phyloP scores from a whole-genome alignment of 1,284 basidiomycete genomes.

The Cystobasidium sp. region DNA sequence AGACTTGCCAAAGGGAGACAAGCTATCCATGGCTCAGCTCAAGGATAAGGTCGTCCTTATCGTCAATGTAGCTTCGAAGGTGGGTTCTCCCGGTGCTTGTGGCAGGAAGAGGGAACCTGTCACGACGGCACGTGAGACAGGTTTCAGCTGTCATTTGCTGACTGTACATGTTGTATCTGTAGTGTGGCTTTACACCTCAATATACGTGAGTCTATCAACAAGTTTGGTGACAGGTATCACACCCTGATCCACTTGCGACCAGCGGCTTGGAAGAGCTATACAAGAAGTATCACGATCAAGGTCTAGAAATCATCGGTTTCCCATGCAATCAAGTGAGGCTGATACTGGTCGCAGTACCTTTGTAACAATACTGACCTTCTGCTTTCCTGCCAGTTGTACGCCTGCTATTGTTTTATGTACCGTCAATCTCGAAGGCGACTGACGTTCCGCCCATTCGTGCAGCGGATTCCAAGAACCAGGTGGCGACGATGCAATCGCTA shows the following conservation, averaged over 20 bases:
- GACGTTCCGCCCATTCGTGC: not conserved
- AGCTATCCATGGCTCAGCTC: constrained; percentile 50
- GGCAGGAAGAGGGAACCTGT: not conserved
- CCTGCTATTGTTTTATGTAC: constrained; percentile 23
- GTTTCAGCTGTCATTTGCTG: not conserved
- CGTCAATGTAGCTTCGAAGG: constrained; percentile 63
- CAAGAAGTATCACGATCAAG: constrained; percentile 60
- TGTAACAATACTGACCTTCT: not conserved
- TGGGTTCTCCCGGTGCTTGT: constrained; percentile 49
- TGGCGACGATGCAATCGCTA: constrained; percentile 33
- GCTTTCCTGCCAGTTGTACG: constrained; percentile 16
- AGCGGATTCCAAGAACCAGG: constrained; percentile 40
- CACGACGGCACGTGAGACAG: not conserved
- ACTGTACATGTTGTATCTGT: not conserved
- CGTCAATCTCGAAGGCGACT: not conserved
- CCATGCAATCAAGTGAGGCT: constrained; percentile 58
- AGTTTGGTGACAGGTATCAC: too few relatives aligned
- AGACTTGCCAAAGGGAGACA: constrained; percentile 52
- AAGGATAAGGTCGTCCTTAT: constrained; percentile 63
- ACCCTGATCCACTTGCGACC: not conserved
- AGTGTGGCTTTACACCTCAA: constrained; percentile 49
- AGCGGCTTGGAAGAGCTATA: constrained; percentile 56
- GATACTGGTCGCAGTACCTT: not conserved
- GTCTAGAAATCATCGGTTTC: constrained; percentile 56
- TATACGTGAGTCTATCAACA: constrained; percentile 4